These are phyloP conservation scores for Sisymbrium irio DNA, from an alignment of 345 rosid genomes.

Conservation along the genomic window DNA sequence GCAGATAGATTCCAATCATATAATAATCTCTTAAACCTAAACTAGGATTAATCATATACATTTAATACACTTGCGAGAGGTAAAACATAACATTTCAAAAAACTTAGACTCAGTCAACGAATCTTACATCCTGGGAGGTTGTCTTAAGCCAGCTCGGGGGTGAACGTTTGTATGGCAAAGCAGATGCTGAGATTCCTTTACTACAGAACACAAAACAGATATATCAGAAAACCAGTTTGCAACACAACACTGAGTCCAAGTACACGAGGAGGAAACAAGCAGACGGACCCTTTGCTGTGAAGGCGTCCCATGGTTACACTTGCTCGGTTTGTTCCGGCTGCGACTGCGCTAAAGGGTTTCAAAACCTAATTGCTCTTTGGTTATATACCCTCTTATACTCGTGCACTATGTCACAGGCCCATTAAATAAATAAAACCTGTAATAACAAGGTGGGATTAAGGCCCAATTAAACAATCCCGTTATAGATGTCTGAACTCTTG, in stretches of 20 bases:
- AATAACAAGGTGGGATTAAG: no score
- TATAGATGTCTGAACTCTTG: not conserved
- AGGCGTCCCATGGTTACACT: constrained; percentile 55
- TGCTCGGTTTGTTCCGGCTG: constrained; percentile 1
- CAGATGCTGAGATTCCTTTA: constrained; percentile 67
- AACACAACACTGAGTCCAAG: not conserved
- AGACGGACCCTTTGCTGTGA: constrained; percentile 47
- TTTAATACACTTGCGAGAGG: not conserved
- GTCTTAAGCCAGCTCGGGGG: constrained; percentile 64
- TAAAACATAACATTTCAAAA: constrained; percentile 10
- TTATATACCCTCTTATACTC: not conserved
- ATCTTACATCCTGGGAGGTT: constrained; percentile 54
- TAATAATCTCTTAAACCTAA: not conserved
- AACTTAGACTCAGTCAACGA: not conserved
- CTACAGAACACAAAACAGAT: constrained; percentile 22
- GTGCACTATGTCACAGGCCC: not conserved
- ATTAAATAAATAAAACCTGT: not conserved
- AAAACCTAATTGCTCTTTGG: not conserved
- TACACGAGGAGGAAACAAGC: not conserved
- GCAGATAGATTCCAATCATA: not conserved
- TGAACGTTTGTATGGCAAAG: constrained; percentile 52
- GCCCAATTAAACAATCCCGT: no score
- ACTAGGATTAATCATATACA: not conserved
- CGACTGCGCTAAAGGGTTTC: constrained; percentile 1
- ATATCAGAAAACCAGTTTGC: not conserved